Percentiles rank a stretch among this genome's conserved stretches.
These are phyloP conservation scores for Rutstroemia sp. DNA, from an alignment of 2,329 filamentous ascomycete genomes.

Conservation along the genomic window DNA sequence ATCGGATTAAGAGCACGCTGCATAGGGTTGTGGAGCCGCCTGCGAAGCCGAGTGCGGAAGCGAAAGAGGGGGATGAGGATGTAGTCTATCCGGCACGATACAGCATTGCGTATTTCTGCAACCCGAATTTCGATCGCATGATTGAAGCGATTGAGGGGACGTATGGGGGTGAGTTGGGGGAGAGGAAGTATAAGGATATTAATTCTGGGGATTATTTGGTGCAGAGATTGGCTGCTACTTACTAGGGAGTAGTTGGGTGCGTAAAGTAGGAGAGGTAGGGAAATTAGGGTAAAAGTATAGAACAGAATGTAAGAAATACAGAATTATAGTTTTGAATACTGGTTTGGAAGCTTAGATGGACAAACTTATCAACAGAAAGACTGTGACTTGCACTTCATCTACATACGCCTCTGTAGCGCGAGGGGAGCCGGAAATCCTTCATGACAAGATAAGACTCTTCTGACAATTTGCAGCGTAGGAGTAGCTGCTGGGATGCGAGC, in stretches of 20 bases:
- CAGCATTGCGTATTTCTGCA: slow-evolving; percentile 79
- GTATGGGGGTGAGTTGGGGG: slow-evolving; percentile 44
- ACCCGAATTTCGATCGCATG: slow-evolving; percentile 54
- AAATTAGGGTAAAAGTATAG: too few species aligned
- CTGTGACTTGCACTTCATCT: too few species aligned
- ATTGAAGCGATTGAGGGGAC: slow-evolving; percentile 63
- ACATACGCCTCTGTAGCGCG: too few species aligned
- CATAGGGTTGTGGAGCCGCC: slow-evolving; percentile 88
- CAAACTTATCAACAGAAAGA: too few species aligned
- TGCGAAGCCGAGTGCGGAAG: slow-evolving; percentile 20
- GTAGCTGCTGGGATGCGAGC: too few species aligned
- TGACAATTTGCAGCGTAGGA: too few species aligned
- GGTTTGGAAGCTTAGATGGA: too few species aligned
- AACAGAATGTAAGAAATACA: too few species aligned
- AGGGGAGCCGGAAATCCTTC: too few species aligned
- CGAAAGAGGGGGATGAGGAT: slow-evolving; percentile 26
- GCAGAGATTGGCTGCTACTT: slow-evolving; percentile 69
- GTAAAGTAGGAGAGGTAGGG: too few species aligned
- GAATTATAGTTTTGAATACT: too few species aligned
- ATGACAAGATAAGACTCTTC: too few species aligned
- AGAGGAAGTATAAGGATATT: slow-evolving; percentile 74
- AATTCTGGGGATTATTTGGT: slow-evolving; percentile 77
- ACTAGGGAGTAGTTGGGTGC: slow-evolving; percentile 32
- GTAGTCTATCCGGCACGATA: slow-evolving; percentile 66
- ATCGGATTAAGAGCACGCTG: slow-evolving; percentile 82